These are phyloP conservation scores for Phaeosphaeriaceae sp. DNA, from an alignment of 2,329 filamentous ascomycete species.

Conservation along the genomic window DNA sequence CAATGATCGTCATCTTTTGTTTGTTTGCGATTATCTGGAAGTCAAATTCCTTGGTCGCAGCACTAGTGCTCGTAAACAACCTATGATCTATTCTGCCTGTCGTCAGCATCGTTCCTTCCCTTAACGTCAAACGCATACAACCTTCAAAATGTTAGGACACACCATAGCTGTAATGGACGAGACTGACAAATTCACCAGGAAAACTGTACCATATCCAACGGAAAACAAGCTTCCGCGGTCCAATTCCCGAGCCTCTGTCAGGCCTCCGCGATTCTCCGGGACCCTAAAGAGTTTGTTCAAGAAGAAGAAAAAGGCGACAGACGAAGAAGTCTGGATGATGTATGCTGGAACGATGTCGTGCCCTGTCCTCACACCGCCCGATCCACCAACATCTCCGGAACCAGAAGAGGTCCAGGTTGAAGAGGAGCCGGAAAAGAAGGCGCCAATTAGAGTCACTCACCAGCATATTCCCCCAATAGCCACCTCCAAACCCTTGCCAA, in stretches of 20 bases:
- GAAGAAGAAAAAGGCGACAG: constrained; percentile 1
- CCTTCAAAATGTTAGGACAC: not conserved
- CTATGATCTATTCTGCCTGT: not conserved
- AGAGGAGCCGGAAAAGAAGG: not conserved
- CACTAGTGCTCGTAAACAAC: constrained; percentile 1
- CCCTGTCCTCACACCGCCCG: constrained; percentile 1
- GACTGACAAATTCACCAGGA: not conserved
- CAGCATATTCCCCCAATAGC: not conserved
- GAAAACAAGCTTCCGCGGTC: not conserved
- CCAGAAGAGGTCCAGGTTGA: not conserved
- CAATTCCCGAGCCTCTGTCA: not conserved
- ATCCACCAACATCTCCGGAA: not conserved
- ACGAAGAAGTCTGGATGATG: constrained; percentile 1
- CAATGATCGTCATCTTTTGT: not conserved
- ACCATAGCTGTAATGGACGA: not conserved
- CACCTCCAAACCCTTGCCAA: not conserved
- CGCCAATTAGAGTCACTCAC: not conserved
- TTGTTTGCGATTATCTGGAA: not conserved
- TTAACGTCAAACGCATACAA: not conserved
- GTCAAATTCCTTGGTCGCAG: not conserved
- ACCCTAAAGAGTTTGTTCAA: not conserved
- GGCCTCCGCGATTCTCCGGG: not conserved
- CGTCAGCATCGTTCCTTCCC: not conserved
- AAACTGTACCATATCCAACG: constrained; percentile 1
- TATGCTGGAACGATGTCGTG: constrained; percentile 1